Conservation (phyloP, 805 yeast genomes). For the Ogataea pilisensis region DNA sequence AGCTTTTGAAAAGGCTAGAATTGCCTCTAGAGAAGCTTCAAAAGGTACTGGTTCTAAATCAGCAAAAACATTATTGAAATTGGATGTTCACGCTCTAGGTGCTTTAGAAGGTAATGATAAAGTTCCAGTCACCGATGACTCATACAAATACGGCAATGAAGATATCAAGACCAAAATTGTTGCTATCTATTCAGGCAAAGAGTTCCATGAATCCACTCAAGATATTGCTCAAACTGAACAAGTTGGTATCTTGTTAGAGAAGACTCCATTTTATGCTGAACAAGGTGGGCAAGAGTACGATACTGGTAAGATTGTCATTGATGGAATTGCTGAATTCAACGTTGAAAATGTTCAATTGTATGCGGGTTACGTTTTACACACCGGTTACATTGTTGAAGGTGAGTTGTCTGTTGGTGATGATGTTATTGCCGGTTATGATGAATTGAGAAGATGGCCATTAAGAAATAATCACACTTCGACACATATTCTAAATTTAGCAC, state of each 20-base stretch:
- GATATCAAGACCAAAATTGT: slow-evolving; percentile 66
- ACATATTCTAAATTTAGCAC: slow-evolving; percentile 85
- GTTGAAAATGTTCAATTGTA: slow-evolving; percentile 90
- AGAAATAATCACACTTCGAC: slow-evolving; percentile 99
- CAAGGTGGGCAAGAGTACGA: slow-evolving; percentile 99
- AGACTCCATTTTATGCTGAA: slow-evolving; percentile 95
- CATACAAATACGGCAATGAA: slow-evolving; percentile 67
- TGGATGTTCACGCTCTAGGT: slow-evolving; percentile 88
- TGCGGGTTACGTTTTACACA: slow-evolving; percentile 94
- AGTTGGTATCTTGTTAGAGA: slow-evolving; percentile 79
- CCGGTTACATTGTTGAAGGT: slow-evolving; percentile 84
- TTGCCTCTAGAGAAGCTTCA: slow-evolving; percentile 89
- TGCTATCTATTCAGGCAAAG: slow-evolving; percentile 64
- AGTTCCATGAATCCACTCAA: slow-evolving; percentile 47
- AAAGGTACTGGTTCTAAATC: slow-evolving; percentile 69
- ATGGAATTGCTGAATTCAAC: slow-evolving; percentile 80
- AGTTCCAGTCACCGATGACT: slow-evolving; percentile 80
- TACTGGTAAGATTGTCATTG: slow-evolving; percentile 87
- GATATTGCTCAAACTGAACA: slow-evolving; percentile 41
- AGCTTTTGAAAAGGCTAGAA: slow-evolving; percentile 87
- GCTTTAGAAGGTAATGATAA: slow-evolving; percentile 54
- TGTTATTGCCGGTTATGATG: slow-evolving; percentile 86
- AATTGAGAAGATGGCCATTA: slow-evolving; percentile 91
- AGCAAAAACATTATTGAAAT: slow-evolving; percentile 61
- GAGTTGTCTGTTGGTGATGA: slow-evolving; percentile 58